A percentile compares a stretch with the other conserved stretches of the same genome.
These are phyloP conservation scores for Clavispora vitiphila DNA, from an alignment of 805 yeast species.

Conservation along the genomic window DNA sequence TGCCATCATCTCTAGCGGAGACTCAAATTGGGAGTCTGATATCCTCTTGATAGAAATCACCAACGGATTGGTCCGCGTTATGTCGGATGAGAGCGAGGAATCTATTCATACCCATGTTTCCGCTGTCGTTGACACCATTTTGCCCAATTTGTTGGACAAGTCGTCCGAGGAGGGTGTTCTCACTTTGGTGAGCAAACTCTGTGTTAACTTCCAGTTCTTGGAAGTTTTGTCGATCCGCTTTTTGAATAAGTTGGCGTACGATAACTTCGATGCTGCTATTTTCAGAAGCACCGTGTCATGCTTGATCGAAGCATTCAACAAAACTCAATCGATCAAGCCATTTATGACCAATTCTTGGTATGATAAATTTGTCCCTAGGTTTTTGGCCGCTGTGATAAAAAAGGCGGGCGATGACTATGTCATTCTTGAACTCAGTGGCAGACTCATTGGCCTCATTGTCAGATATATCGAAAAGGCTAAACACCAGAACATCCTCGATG, in stretches of 20 bases:
- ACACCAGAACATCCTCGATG: constrained; percentile 45
- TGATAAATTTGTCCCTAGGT: constrained; percentile 38
- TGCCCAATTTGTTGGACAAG: constrained; percentile 25
- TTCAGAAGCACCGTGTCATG: constrained; percentile 14
- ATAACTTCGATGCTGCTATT: constrained; percentile 6
- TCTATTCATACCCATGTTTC: constrained; percentile 20
- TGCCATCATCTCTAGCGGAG: constrained; percentile 34
- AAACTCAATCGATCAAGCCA: constrained; percentile 25
- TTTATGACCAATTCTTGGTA: constrained; percentile 41
- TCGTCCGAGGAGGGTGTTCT: constrained; percentile 26
- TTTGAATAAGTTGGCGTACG: constrained; percentile 33
- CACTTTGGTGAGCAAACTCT: constrained; percentile 23
- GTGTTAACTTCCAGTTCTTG: constrained; percentile 38
- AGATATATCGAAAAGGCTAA: constrained; percentile 31
- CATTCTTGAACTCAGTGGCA: constrained; percentile 35
- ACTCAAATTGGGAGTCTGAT: constrained; percentile 31
- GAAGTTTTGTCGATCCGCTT: constrained; percentile 42
- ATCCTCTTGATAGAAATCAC: constrained; percentile 50
- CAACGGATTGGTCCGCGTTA: constrained; percentile 47
- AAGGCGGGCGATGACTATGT: constrained; percentile 14
- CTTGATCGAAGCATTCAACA: constrained; percentile 18
- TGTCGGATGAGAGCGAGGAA: constrained; percentile 18
- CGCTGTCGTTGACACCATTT: constrained; percentile 37
- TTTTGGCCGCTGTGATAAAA: constrained; percentile 19
- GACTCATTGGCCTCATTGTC: constrained; percentile 38